Percentiles rank a stretch among this genome's conserved stretches.
Evolutionary conservation across 345 rosid genomes (phyloP).

Genomic region (Hypericum perforatum): DNA sequence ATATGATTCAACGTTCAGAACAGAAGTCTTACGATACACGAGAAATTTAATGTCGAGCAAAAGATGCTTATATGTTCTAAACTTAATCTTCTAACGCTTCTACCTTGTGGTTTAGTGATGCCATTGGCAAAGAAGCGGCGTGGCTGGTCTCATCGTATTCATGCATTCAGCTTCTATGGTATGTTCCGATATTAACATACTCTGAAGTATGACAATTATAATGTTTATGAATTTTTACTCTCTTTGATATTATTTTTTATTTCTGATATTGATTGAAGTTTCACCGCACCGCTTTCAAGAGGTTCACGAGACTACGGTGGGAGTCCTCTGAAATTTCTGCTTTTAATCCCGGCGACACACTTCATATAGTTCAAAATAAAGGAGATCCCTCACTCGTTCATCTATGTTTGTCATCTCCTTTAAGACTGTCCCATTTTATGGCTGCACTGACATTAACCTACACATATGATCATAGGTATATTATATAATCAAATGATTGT

Average conservation of each 20-base stretch:
- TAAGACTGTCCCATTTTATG: slow-evolving; percentile 39
- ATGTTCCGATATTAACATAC: slow-evolving; percentile 8
- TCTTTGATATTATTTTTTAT: neutral
- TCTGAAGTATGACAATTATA: slow-evolving; percentile 4
- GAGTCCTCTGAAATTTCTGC: slow-evolving; percentile 43
- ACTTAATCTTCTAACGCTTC: neutral
- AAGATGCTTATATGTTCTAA: slow-evolving; percentile 9
- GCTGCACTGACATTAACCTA: slow-evolving; percentile 33
- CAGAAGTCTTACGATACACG: no score
- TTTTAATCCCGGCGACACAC: slow-evolving; percentile 28
- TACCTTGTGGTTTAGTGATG: slow-evolving; percentile 20
- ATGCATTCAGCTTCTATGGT: slow-evolving; percentile 20
- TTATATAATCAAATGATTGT: no score
- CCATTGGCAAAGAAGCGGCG: slow-evolving; percentile 34
- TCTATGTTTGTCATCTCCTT: slow-evolving; percentile 31
- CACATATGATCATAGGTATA: slow-evolving; percentile 32
- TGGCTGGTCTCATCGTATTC: slow-evolving; percentile 30
- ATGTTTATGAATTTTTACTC: neutral
- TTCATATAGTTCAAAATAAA: slow-evolving; percentile 28
- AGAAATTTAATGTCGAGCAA: no score
- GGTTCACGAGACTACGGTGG: slow-evolving; percentile 46
- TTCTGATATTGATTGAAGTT: neutral
- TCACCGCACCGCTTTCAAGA: slow-evolving; percentile 17
- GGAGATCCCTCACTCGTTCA: slow-evolving; percentile 32
- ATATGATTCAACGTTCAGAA: no score